These are phyloP conservation scores for Nelumbo lutea DNA, from an alignment of 164 flowering plant species.

Conservation along the genomic window DNA sequence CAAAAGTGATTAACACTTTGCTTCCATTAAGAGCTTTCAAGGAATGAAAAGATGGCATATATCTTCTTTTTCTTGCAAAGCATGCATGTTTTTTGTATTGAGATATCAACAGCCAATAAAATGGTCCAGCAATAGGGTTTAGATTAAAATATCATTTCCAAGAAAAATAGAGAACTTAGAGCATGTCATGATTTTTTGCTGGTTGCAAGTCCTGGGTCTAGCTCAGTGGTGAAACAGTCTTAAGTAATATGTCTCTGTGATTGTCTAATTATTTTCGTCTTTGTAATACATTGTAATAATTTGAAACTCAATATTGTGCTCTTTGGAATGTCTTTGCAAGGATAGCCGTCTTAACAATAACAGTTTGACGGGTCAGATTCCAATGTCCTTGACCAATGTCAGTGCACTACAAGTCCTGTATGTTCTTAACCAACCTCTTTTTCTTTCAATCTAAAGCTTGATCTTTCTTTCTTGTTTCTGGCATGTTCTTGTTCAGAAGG, in stretches of 20 bases:
- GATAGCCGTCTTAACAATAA: conserved; percentile 76
- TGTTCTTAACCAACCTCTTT: conserved; percentile 22
- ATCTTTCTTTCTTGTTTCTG: background rate
- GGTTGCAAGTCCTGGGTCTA: background rate
- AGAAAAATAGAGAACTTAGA: too few species aligned
- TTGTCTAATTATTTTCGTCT: background rate
- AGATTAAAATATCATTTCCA: too few species aligned
- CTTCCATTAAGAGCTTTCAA: too few species aligned
- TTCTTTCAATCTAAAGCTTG: background rate
- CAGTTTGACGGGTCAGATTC: conserved; percentile 48
- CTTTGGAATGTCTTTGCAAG: conserved; percentile 31
- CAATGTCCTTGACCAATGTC: conserved; percentile 48
- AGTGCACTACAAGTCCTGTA: conserved; percentile 59
- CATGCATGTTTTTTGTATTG: too few species aligned
- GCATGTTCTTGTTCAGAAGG: background rate
- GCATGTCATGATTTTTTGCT: too few species aligned
- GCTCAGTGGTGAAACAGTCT: background rate
- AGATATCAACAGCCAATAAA: too few species aligned
- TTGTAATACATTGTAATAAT: background rate
- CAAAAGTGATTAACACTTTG: too few species aligned
- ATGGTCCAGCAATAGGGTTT: too few species aligned
- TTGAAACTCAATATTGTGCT: conserved; percentile 13
- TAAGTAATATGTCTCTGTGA: background rate
- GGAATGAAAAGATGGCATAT: too few species aligned
- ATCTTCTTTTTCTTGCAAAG: too few species aligned